Evolutionary conservation across 352 stramenopile genomes (phyloP).

Genomic region (Globisporangium emineosum): DNA sequence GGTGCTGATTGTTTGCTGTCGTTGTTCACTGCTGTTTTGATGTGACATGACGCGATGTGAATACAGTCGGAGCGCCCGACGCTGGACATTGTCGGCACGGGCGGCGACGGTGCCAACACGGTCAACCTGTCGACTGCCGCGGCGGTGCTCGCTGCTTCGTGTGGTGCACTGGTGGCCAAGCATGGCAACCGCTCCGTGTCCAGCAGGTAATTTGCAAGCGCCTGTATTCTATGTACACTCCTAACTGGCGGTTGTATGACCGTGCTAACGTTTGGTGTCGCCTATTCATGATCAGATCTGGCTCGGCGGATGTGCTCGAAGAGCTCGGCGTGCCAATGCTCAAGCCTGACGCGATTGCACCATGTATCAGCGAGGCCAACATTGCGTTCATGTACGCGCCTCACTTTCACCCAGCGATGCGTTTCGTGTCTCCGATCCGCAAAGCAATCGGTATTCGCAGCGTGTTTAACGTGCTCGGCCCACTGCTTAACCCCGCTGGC

Average conservation of each 20-base stretch:
- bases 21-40: background rate
- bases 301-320: constrained; percentile 97
- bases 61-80: constrained; percentile 64
- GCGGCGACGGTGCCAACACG: constrained; percentile 97
- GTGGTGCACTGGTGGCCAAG: constrained; percentile 94
- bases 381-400: constrained; percentile 98
- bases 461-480: constrained; percentile 98
- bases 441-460: constrained; percentile 95
- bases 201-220: constrained; percentile 75
- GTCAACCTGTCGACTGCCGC: constrained; percentile 98
- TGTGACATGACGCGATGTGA: background rate
- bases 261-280: background rate
- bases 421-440: constrained; percentile 92
- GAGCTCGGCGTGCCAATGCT: constrained; percentile 96
- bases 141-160: constrained; percentile 93
- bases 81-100: constrained; percentile 98
- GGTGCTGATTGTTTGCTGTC: constrained; percentile 6
- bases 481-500: constrained; percentile 95
- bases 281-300: constrained; percentile 45
- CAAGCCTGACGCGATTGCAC: constrained; percentile 82
- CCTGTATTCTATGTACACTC: background rate
- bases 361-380: constrained; percentile 89
- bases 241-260: background rate
- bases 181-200: constrained; percentile 97
- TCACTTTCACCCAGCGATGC: constrained; percentile 97